Conservation (phyloP, 1,284 basidiomycete genomes). For the Coniferiporia sulphurascens region DNA sequence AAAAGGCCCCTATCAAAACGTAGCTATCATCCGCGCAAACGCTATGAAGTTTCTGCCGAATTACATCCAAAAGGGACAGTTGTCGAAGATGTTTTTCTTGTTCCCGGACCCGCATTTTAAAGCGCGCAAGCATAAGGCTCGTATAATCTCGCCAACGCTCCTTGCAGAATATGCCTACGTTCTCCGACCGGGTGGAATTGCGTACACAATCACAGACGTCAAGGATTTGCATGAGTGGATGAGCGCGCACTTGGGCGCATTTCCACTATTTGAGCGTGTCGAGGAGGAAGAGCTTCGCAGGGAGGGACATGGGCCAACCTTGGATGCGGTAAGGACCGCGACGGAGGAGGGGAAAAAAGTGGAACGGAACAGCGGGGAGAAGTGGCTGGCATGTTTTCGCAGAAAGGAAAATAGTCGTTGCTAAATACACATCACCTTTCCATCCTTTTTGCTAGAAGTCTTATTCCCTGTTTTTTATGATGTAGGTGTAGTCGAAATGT, state of each 20-base stretch:
- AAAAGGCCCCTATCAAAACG: conserved; percentile 75
- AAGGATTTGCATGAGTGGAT: conserved; percentile 95
- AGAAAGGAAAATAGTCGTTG: conserved; percentile 39
- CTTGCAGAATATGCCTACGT: conserved; percentile 87
- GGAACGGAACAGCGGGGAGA: conserved; percentile 84
- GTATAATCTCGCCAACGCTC: conserved; percentile 60
- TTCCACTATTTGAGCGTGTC: conserved; percentile 84
- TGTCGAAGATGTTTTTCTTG: conserved; percentile 94
- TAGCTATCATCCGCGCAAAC: conserved; percentile 93
- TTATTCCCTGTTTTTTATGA: too few relatives aligned
- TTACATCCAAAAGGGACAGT: conserved; percentile 88
- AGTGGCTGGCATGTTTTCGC: conserved; percentile 84
- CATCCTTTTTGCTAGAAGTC: too few relatives aligned
- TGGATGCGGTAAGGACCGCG: conserved; percentile 77
- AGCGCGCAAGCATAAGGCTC: conserved; percentile 95
- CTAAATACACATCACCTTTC: background rate
- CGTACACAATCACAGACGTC: conserved; percentile 99
- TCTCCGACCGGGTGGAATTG: conserved; percentile 84
- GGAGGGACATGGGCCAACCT: conserved; percentile 66
- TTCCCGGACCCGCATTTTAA: conserved; percentile 99
- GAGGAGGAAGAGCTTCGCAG: conserved; percentile 69
- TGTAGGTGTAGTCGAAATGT: too few relatives aligned
- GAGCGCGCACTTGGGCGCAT: conserved; percentile 79
- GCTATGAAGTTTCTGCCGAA: conserved; percentile 99
- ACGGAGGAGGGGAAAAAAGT: conserved; percentile 99